phyloP scores from a whole-genome alignment of 2,329 filamentous ascomycete genomes.

The Hypocrella siamensis region DNA sequence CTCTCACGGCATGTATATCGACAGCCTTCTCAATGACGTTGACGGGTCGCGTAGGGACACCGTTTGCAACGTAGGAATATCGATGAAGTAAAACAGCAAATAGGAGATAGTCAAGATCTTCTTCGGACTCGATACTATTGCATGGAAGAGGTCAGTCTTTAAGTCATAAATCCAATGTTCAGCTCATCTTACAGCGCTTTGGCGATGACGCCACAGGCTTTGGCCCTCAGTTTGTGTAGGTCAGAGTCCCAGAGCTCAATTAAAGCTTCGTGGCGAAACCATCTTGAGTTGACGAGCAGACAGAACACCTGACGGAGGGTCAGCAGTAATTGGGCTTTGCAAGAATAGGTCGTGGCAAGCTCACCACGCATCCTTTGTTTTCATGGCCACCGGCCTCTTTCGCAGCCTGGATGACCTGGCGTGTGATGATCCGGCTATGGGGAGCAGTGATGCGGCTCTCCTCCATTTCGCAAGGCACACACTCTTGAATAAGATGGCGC shows the following conservation, averaged over 20 bases:
- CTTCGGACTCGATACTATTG: constrained; percentile 65
- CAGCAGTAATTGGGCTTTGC: not conserved
- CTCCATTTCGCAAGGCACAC: constrained; percentile 81
- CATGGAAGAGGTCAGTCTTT: not conserved
- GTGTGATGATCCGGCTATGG: constrained; percentile 75
- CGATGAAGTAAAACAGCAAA: constrained; percentile 72
- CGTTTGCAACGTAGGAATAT: constrained; percentile 66
- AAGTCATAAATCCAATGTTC: too few relatives aligned
- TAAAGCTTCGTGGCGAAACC: constrained; percentile 65
- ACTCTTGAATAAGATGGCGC: constrained; percentile 79
- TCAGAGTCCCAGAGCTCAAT: constrained; percentile 87
- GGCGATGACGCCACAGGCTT: constrained; percentile 81
- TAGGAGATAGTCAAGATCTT: constrained; percentile 63
- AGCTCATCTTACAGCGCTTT: constrained; percentile 58
- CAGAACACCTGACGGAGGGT: constrained; percentile 41
- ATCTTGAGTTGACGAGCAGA: constrained; percentile 53
- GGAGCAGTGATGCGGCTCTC: constrained; percentile 58
- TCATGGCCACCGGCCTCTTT: constrained; percentile 66
- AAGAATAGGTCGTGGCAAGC: constrained; percentile 2
- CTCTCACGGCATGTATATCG: constrained; percentile 72
- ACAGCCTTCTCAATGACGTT: constrained; percentile 92
- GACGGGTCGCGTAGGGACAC: constrained; percentile 53
- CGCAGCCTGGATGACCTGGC: constrained; percentile 63
- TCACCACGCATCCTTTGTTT: constrained; percentile 57
- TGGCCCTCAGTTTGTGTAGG: constrained; percentile 61